Percentiles rank a stretch among this genome's conserved stretches.
phyloP scores from a whole-genome alignment of 1,139 yeast species.

The Nakaseomyces kungkrabaensis region DNA sequence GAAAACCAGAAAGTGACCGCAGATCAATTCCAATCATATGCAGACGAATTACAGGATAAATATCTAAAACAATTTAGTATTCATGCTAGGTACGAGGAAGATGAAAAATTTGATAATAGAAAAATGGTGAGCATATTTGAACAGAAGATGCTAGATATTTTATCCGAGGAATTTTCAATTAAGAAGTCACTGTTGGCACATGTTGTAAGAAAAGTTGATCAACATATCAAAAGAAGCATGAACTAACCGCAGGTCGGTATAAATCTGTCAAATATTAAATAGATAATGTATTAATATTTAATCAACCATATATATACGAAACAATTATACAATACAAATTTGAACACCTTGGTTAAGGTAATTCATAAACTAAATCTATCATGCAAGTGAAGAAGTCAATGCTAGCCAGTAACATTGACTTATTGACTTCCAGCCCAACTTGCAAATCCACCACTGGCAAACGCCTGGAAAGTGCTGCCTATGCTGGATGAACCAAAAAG shows the following conservation, averaged over 20 bases:
- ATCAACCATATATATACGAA: no score
- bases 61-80: conserved; percentile 6
- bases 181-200: conserved; percentile 10
- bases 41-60: conserved; percentile 20
- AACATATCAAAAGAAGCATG: conserved; percentile 1
- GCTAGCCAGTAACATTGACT: background rate
- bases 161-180: conserved; percentile 14
- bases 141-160: conserved; percentile 8
- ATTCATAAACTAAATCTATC: background rate
- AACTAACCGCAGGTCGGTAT: background rate
- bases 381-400: background rate
- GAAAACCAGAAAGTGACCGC: background rate
- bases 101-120: conserved; percentile 5
- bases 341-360: background rate
- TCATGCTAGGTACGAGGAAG: background rate
- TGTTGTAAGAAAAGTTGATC: conserved; percentile 11
- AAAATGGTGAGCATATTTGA: conserved; percentile 11
- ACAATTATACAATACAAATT: background rate
- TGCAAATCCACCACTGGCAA: conserved; percentile 25
- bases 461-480: conserved; percentile 25
- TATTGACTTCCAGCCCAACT: conserved; percentile 29
- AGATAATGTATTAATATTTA: no score
- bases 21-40: conserved; percentile 7
- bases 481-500: conserved; percentile 16
- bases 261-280: no score